phyloP scores from a whole-genome alignment of 139 green algal species.

The Coelastrella sp. region DNA sequence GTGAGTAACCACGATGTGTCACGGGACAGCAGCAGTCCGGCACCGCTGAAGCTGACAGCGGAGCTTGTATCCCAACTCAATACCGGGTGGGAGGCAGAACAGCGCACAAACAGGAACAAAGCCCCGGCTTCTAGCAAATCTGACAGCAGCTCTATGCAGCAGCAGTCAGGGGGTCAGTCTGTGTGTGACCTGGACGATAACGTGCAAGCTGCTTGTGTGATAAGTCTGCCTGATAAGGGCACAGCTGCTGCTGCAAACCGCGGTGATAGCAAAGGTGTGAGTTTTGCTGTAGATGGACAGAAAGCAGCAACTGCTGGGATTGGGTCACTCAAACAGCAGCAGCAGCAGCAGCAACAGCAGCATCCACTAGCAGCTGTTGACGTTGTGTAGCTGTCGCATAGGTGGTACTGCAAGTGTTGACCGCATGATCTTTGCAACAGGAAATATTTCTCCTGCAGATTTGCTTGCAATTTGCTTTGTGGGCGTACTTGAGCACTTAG shows the following conservation, averaged over 20 bases:
- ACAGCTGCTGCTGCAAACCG: no score
- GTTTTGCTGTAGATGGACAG: background rate
- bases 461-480: no score
- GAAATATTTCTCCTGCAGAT: no score
- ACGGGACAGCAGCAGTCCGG: background rate
- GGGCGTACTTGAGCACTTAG: no score
- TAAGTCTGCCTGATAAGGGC: background rate
- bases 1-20: background rate
- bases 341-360: background rate
- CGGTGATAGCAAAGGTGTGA: background rate
- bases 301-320: background rate
- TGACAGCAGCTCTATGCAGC: background rate
- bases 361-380: background rate
- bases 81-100: background rate
- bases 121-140: background rate
- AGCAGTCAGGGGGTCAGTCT: background rate
- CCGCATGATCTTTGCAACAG: background rate
- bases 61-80: background rate
- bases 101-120: background rate
- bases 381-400: no score
- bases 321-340: background rate
- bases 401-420: background rate
- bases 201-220: background rate
- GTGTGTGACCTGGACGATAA: background rate
- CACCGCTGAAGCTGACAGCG: constrained; percentile 10